Evolutionary conservation across 306 rosid genomes (phyloP).

Genomic region (Glycyrrhiza uralensis): DNA sequence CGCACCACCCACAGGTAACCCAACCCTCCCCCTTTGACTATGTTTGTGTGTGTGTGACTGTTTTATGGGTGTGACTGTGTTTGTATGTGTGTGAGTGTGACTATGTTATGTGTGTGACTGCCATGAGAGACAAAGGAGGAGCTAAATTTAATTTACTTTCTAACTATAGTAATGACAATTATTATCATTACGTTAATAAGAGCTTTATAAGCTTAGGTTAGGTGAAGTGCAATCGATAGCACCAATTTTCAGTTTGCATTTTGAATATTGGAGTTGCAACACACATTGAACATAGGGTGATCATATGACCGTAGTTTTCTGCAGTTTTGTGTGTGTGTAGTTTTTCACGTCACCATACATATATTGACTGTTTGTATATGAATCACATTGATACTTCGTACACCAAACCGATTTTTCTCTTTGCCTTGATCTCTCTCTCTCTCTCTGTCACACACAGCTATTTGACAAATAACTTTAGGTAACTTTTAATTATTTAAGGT

Average conservation of each 20-base stretch:
- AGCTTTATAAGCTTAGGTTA: conserved; percentile 19
- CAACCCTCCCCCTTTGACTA: too few relatives aligned
- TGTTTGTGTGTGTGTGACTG: too few relatives aligned
- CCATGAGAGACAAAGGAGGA: conserved; percentile 23
- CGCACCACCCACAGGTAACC: too few relatives aligned
- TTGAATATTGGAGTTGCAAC: conserved; percentile 6
- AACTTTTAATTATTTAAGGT: too few relatives aligned
- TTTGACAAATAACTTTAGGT: too few relatives aligned
- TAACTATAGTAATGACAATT: conserved; percentile 38
- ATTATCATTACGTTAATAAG: conserved; percentile 32
- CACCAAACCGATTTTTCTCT: neutral
- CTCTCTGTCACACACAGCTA: neutral
- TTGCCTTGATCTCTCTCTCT: neutral
- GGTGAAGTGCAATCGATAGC: neutral
- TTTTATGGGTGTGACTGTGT: too few relatives aligned
- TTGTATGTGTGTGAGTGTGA: too few relatives aligned
- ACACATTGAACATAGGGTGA: neutral
- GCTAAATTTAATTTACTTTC: conserved; percentile 18
- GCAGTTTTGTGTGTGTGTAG: conserved; percentile 31
- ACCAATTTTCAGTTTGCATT: neutral
- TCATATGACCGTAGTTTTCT: conserved; percentile 17
- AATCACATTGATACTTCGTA: neutral
- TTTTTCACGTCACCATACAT: conserved; percentile 1
- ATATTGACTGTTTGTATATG: conserved; percentile 14
- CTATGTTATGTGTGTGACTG: too few relatives aligned